A percentile compares a stretch with the other conserved stretches of the same genome.
Conservation (phyloP, 352 stramenopile species). For the Pythium scleroteichum region DNA sequence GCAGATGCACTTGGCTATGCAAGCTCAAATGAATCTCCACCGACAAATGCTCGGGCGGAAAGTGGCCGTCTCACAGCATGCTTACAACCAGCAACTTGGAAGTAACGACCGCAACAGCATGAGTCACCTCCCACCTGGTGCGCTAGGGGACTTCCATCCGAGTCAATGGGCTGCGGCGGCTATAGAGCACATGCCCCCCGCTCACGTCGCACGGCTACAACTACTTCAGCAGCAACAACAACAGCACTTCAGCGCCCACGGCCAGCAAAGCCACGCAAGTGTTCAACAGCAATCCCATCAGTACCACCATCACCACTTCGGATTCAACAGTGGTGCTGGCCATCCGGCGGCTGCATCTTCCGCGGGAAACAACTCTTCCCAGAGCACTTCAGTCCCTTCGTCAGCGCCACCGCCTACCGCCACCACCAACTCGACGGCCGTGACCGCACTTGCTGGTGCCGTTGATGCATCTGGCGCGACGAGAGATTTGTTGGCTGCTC, state of each 20-base stretch:
- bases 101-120: slow-evolving; percentile 17
- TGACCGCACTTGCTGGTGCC: slow-evolving; percentile 24
- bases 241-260: slow-evolving; percentile 6
- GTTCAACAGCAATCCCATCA: slow-evolving; percentile 22
- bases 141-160: slow-evolving; percentile 30
- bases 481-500: background rate
- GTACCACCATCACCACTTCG: slow-evolving; percentile 5
- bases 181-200: slow-evolving; percentile 22
- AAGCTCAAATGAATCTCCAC: slow-evolving; percentile 88
- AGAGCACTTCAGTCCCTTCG: background rate
- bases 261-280: slow-evolving; percentile 1
- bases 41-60: slow-evolving; percentile 87
- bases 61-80: slow-evolving; percentile 83
- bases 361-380: background rate
- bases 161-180: slow-evolving; percentile 31
- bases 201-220: slow-evolving; percentile 24
- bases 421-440: slow-evolving; percentile 13
- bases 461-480: background rate
- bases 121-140: slow-evolving; percentile 7
- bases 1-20: slow-evolving; percentile 89
- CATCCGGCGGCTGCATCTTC: background rate
- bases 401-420: slow-evolving; percentile 1
- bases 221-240: slow-evolving; percentile 25
- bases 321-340: background rate
- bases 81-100: slow-evolving; percentile 54